Conservation (phyloP, 75 land plant species). For the Sequoia sempervirens region DNA sequence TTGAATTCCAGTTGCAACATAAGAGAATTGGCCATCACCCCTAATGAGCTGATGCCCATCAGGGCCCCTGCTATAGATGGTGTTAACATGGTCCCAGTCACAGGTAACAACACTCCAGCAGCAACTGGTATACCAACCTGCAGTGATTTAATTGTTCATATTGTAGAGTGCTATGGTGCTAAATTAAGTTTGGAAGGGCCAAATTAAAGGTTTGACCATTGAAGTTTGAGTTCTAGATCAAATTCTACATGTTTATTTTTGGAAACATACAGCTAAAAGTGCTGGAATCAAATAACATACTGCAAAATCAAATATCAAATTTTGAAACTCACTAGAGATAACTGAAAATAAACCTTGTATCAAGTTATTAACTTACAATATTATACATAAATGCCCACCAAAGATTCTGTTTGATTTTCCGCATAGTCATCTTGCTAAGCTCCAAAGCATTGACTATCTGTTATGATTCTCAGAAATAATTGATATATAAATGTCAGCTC, state of each 20-base stretch:
- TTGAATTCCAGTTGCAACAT: conserved; percentile 57
- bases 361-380: conserved; percentile 55
- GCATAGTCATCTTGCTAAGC: conserved; percentile 78
- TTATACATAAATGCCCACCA: conserved; percentile 99
- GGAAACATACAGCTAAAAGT: background rate
- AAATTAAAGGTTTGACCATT: background rate
- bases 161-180: background rate
- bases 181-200: conserved; percentile 1
- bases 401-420: conserved; percentile 90
- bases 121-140: conserved; percentile 95
- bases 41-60: conserved; percentile 96
- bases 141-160: background rate
- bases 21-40: conserved; percentile 92
- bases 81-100: conserved; percentile 79
- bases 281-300: background rate
- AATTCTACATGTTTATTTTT: background rate
- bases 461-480: conserved; percentile 5
- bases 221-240: background rate
- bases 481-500: background rate
- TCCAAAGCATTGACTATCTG: conserved; percentile 93
- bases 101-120: conserved; percentile 79
- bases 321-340: background rate
- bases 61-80: conserved; percentile 97
- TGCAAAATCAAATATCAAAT: background rate
- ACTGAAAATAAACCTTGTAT: background rate